These are phyloP conservation scores for Tephrocybe sp. DNA, from an alignment of 768 basidiomycete species.

Conservation along the genomic window DNA sequence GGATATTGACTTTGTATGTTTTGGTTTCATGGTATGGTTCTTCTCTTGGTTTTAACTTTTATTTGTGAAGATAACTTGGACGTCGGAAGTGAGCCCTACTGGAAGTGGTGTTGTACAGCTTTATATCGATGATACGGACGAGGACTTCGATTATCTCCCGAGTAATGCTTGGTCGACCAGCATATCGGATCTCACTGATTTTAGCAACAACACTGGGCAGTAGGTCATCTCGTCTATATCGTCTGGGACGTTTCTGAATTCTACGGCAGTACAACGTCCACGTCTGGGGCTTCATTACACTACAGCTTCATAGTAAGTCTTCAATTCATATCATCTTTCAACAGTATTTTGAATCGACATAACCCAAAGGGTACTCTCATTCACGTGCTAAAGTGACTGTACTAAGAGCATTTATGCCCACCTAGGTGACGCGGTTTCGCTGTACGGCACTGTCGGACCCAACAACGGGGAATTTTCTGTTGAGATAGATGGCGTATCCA, in stretches of 20 bases:
- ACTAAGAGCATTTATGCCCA: neutral
- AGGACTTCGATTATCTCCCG: conserved; percentile 29
- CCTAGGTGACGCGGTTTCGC: conserved; percentile 25
- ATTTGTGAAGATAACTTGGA: conserved; percentile 20
- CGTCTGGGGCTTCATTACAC: conserved; percentile 14
- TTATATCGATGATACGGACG: conserved; percentile 23
- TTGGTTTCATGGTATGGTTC: neutral
- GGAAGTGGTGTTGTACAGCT: conserved; percentile 4
- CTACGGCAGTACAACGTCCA: conserved; percentile 16
- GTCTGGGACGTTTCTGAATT: neutral
- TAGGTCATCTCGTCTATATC: conserved; percentile 10
- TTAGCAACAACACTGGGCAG: conserved; percentile 32
- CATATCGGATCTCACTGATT: conserved; percentile 19
- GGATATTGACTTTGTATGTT: conserved; percentile 36
- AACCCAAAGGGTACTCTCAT: neutral
- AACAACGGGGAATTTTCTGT: conserved; percentile 18
- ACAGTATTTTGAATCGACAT: no score
- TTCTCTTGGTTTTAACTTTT: neutral
- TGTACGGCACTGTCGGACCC: conserved; percentile 36
- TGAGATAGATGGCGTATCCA: conserved; percentile 21
- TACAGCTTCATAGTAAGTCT: conserved; percentile 19
- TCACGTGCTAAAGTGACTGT: neutral
- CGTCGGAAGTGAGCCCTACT: conserved; percentile 11
- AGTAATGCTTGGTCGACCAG: conserved; percentile 26
- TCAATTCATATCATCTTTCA: neutral